Base-by-base conservation (phyloP, 208 protist genomes). In the Crithidia mellificae region DNA sequence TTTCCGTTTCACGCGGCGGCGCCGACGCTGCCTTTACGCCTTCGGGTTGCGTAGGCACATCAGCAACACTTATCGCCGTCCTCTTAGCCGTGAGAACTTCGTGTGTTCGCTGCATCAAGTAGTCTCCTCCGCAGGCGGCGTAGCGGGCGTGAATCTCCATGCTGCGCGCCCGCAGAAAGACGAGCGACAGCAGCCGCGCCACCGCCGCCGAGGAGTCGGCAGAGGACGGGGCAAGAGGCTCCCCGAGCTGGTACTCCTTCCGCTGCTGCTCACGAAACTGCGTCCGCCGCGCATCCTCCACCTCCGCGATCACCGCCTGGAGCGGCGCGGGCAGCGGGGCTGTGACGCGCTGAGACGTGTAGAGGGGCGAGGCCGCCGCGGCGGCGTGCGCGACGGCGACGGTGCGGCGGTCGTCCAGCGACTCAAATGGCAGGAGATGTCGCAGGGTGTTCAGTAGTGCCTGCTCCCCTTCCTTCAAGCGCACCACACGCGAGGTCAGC, bases 191-290 rank as follows among this genome's bases (percentile, higher is more conserved):
- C 29, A 71, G 46, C 25, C 46, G 52, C 25, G 27, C 3, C 34
- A 63, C 55, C 2, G 65, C 65, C 8, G 41, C 55, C 6, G 54
- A 62, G 11, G 44, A 44, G 54, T 71, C 44, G 24, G 19, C 20
- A n/a, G 54, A 14, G 6, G 65, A 71, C 36, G 65, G 65, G 6
- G 65, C 53, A 15, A 71, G 17, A 9, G 49, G 63, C 63, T 59
- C 49, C 0, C 51, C 63, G 5, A 59, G 49, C 4, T 29, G 51
- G 39, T 68, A 46, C 27, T 20, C 34, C 39, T 41, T 25, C 39
- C 43, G 50, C 63, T 68, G 51, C 41, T 51, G 46, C 52, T 50
- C 51, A 0, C 29, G 57, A 9, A 39, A 17, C 43, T 52, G 57
- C 19, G 20, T n/a, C 11, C 38, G 38, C 32, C 55, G 39, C 24